Evolutionary conservation across 495 filamentous ascomycete species (phyloP).

Genomic region (Parathielavia appendiculata): DNA sequence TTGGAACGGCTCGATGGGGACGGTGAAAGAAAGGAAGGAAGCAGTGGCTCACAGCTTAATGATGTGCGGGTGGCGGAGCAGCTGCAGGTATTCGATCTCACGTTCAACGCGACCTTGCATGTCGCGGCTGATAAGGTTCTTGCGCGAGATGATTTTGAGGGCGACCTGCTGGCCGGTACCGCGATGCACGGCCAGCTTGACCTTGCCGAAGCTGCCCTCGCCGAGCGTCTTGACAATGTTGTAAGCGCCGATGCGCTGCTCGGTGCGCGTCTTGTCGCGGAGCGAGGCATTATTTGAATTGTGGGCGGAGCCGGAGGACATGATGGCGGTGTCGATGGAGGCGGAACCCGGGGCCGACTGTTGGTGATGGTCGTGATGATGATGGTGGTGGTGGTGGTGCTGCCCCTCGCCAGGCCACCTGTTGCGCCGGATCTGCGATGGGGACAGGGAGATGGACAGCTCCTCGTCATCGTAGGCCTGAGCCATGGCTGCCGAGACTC

Average conservation of each 20-base stretch:
- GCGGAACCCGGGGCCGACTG: slow-evolving; percentile 11
- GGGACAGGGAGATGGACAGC: slow-evolving; percentile 77
- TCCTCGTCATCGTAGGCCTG: slow-evolving; percentile 77
- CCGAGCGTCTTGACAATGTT: slow-evolving; percentile 84
- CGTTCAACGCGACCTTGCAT: slow-evolving; percentile 97
- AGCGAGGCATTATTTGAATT: slow-evolving; percentile 28
- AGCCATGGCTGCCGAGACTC: slow-evolving; percentile 42
- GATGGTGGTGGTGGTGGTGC: slow-evolving; percentile 21
- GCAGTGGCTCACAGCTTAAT: slow-evolving; percentile 76
- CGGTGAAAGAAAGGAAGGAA: not conserved
- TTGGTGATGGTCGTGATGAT: not conserved
- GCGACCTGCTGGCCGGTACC: slow-evolving; percentile 90
- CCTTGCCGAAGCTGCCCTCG: slow-evolving; percentile 96
- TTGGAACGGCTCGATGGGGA: not conserved
- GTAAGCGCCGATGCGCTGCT: slow-evolving; percentile 85
- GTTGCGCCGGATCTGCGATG: slow-evolving; percentile 56
- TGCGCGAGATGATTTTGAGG: slow-evolving; percentile 91
- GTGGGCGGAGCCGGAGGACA: slow-evolving; percentile 20
- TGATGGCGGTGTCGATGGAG: slow-evolving; percentile 30
- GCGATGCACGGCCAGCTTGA: slow-evolving; percentile 90
- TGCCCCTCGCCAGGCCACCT: slow-evolving; percentile 31
- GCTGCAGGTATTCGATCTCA: slow-evolving; percentile 95
- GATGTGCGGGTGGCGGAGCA: slow-evolving; percentile 94
- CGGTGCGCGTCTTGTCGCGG: slow-evolving; percentile 49
- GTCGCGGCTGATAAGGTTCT: slow-evolving; percentile 89